These are phyloP conservation scores for Anacardium occidentale DNA, from an alignment of 345 rosid species.

Conservation along the genomic window DNA sequence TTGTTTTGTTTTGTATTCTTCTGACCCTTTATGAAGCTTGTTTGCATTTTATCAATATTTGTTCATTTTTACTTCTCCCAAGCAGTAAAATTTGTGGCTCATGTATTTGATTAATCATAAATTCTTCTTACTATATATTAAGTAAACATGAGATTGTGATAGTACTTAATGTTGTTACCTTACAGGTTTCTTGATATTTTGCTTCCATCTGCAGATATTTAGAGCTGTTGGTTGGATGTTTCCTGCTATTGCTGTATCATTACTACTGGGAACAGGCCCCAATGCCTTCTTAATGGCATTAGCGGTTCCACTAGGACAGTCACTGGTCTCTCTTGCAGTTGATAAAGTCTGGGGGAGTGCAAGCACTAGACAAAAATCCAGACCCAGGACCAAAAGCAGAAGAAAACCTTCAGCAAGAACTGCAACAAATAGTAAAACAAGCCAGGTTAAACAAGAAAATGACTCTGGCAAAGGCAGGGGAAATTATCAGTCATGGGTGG, in stretches of 20 bases:
- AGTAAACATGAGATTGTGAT: not conserved
- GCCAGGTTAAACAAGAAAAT: constrained; percentile 25
- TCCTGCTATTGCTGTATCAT: constrained; percentile 66
- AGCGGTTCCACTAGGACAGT: constrained; percentile 82
- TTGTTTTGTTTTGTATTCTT: not conserved
- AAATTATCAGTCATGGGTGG: constrained; percentile 67
- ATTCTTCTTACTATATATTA: constrained; percentile 7
- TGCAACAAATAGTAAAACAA: constrained; percentile 26
- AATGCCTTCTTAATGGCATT: constrained; percentile 80
- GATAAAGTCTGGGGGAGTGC: constrained; percentile 54
- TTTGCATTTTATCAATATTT: not conserved
- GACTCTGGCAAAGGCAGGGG: constrained; percentile 25
- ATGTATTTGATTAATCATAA: not conserved
- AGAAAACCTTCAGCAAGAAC: constrained; percentile 44
- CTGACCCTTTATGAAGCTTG: not conserved
- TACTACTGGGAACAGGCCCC: constrained; percentile 72
- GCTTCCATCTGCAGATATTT: constrained; percentile 42
- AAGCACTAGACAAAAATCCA: constrained; percentile 32
- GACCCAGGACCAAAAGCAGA: constrained; percentile 33
- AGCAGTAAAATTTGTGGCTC: too few relatives aligned
- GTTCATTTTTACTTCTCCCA: not conserved
- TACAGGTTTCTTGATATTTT: not conserved
- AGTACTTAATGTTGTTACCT: not conserved
- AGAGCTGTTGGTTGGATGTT: constrained; percentile 76
- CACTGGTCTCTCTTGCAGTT: constrained; percentile 52